These are phyloP conservation scores for Fraxinus nigra DNA, from an alignment of 305 asterid species.

Conservation along the genomic window DNA sequence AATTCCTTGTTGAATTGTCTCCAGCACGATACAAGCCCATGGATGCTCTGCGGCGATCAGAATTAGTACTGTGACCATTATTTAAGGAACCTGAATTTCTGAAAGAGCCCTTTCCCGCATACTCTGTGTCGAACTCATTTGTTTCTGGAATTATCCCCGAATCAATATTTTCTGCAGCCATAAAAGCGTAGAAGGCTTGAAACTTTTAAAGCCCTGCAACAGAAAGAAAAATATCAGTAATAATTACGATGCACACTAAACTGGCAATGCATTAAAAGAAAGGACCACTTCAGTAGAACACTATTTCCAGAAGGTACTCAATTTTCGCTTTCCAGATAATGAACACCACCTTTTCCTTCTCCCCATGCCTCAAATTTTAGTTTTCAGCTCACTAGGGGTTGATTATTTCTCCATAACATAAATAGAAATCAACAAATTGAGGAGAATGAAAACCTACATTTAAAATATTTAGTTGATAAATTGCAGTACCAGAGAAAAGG, in stretches of 20 bases:
- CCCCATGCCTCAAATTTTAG: neutral
- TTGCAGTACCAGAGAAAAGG: neutral
- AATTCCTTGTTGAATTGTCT: slow-evolving; percentile 30
- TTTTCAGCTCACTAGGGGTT: neutral
- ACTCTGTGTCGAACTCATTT: slow-evolving; percentile 21
- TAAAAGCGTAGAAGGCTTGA: slow-evolving; percentile 22
- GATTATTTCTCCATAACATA: neutral
- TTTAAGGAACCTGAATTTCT: slow-evolving; percentile 25
- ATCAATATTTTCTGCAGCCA: slow-evolving; percentile 46
- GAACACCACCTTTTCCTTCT: neutral
- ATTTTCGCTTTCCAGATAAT: neutral
- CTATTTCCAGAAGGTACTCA: neutral
- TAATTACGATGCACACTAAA: neutral
- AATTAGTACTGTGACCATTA: slow-evolving; percentile 20
- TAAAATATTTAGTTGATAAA: neutral
- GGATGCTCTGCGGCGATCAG: slow-evolving; percentile 29
- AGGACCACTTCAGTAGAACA: neutral
- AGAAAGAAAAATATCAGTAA: neutral
- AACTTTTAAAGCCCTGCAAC: slow-evolving; percentile 30
- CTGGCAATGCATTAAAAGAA: neutral
- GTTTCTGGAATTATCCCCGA: slow-evolving; percentile 24
- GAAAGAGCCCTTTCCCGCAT: slow-evolving; percentile 22
- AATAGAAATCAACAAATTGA: neutral
- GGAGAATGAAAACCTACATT: neutral
- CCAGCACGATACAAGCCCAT: slow-evolving; percentile 26